phyloP scores from a whole-genome alignment of 768 basidiomycete genomes.

The Phylloporus arenicola region DNA sequence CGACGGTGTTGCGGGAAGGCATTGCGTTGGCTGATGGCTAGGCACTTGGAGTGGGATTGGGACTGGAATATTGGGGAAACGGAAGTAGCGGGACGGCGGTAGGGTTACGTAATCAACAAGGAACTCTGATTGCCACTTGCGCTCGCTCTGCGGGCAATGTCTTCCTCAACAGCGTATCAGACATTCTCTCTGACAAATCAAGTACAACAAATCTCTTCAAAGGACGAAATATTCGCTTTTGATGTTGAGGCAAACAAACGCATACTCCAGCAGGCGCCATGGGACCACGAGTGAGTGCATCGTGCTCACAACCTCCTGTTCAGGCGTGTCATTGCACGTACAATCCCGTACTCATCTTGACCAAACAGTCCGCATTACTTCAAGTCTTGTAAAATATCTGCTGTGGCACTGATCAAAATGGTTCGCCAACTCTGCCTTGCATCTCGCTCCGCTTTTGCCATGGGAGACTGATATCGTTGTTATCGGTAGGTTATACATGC shows the following conservation, averaged over 20 bases:
- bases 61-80: too few species aligned
- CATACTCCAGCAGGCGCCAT: conserved; percentile 68
- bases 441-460: background rate
- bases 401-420: conserved; percentile 95
- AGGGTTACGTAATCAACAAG: background rate
- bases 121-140: background rate
- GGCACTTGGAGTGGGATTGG: too few species aligned
- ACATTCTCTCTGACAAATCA: conserved; percentile 71
- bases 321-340: background rate
- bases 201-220: conserved; percentile 60
- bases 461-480: background rate
- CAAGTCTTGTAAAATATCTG: conserved; percentile 91
- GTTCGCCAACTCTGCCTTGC: conserved; percentile 32
- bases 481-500: conserved; percentile 87
- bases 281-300: conserved; percentile 74
- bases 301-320: conserved; percentile 1
- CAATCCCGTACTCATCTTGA: background rate
- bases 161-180: conserved; percentile 58
- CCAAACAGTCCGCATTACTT: conserved; percentile 65
- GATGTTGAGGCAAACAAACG: conserved; percentile 63
- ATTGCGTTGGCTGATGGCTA: too few species aligned
- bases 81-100: too few species aligned
- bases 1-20: too few species aligned
- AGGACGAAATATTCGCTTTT: conserved; percentile 77
- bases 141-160: background rate